Conservation (phyloP, 108 stramenopile genomes). For the Epithemia pelagica region DNA sequence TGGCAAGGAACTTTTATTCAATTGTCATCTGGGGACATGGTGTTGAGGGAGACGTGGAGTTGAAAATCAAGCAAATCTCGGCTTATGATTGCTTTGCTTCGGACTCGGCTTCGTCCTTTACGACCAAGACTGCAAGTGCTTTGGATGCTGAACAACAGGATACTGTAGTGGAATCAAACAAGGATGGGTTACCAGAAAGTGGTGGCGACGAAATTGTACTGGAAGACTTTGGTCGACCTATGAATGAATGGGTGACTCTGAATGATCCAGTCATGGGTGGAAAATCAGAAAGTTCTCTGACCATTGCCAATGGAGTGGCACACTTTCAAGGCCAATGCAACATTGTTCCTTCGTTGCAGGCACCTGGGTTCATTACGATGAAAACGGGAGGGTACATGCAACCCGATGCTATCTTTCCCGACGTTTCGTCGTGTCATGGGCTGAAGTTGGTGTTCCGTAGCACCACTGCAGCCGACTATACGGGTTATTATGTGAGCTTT, state of each 20-base stretch:
- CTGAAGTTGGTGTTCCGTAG: slow-evolving; percentile 14
- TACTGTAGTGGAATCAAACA: background rate
- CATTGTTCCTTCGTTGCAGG: slow-evolving; percentile 34
- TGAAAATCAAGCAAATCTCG: slow-evolving; percentile 26
- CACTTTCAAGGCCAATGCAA: slow-evolving; percentile 34
- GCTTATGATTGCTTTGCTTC: slow-evolving; percentile 26
- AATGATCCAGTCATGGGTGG: slow-evolving; percentile 62
- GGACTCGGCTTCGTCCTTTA: background rate
- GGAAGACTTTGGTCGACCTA: slow-evolving; percentile 25
- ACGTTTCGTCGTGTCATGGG: slow-evolving; percentile 27
- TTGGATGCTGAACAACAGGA: background rate
- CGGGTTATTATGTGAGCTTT: slow-evolving; percentile 37
- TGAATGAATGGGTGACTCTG: slow-evolving; percentile 25
- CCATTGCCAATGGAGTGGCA: slow-evolving; percentile 24
- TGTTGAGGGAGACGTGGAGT: slow-evolving; percentile 29
- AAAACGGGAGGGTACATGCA: background rate
- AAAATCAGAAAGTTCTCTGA: slow-evolving; percentile 18
- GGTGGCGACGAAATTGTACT: slow-evolving; percentile 16
- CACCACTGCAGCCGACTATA: slow-evolving; percentile 9
- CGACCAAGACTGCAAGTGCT: background rate
- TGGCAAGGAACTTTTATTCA: slow-evolving; percentile 24
- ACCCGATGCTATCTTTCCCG: slow-evolving; percentile 17
- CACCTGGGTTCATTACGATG: slow-evolving; percentile 40
- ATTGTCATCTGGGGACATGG: slow-evolving; percentile 51
- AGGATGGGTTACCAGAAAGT: background rate